Evolutionary conservation across 768 basidiomycete species (phyloP), one percentile per base, ranked within the genome.

Genomic region (Leccinum subtestaceum): DNA sequence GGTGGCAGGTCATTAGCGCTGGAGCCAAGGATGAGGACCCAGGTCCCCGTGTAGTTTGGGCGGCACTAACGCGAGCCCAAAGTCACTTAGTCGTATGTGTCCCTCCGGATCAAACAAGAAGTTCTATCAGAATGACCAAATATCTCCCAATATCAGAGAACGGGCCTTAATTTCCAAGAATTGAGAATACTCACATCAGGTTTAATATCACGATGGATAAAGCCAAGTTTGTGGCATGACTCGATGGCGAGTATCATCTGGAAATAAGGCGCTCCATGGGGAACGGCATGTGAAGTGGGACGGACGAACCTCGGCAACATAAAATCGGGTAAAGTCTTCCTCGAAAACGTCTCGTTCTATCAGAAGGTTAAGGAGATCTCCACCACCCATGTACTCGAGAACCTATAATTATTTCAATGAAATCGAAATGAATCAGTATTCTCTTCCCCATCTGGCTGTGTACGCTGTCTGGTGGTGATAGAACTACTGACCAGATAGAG

Each of bases 201-300:
- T 75, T 97, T 95, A 76, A 98, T 95, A 78, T 99, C 96, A 61
- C 96, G 85, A 78, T 98, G 96, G 68, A 98, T 97, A 77, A 95
- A 98, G 10, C 95, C 95, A 66, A 91, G 87, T 72, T 87, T 88
- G 76, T 97, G 95, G 72, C 93, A 95, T 61, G 88, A 89, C 72
- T 95, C 90, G 61, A 98, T 88, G 31, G 93, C 93, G 19, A 98
- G 83, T 59, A 98, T 81, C 95, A 97, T 97, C 92, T 93, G 70
- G 69, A 56, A 56, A 66, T 69, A 74, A 63, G 47, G 66, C 71
- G 65, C 55, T 74, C 56, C 62, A 57, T 60, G 57, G 57, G 50
- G 57, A 59, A 62, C 62, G 54, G 56, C 51, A 63, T 58, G 60
- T 63, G 60, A 60, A 68, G 61, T 53, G 40, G 60, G 46, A 65